Percentiles rank a stretch among this genome's conserved stretches.
Evolutionary conservation across 352 stramenopile species (phyloP).

Genomic region (Phytophthora colocasiae): DNA sequence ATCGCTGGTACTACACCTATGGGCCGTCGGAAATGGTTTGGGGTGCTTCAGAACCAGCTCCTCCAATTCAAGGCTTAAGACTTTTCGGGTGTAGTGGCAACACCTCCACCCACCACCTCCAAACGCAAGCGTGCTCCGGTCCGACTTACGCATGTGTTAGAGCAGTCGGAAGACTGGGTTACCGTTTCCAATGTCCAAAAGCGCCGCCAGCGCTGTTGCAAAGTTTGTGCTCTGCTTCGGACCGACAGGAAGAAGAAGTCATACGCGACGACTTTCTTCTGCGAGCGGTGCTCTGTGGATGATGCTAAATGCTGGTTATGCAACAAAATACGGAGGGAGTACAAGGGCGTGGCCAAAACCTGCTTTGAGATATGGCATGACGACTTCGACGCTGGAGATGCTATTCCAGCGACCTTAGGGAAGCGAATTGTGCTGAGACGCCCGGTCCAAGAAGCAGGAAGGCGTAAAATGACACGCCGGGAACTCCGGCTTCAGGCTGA

Average conservation of each 20-base stretch:
- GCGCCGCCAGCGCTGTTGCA: background rate
- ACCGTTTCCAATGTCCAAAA: background rate
- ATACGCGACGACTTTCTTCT: too few relatives aligned
- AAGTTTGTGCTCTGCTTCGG: background rate
- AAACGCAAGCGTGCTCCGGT: background rate
- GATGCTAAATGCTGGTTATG: too few relatives aligned
- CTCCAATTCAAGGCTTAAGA: too few relatives aligned
- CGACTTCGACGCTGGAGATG: background rate
- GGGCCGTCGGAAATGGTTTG: too few relatives aligned
- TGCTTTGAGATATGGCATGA: too few relatives aligned
- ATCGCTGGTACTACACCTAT: too few relatives aligned
- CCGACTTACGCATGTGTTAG: background rate
- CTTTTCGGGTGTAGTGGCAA: too few relatives aligned
- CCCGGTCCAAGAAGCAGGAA: background rate
- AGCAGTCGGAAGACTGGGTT: conserved; percentile 1
- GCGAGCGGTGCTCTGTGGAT: too few relatives aligned
- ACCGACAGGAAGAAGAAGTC: background rate
- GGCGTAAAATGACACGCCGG: background rate
- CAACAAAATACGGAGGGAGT: too few relatives aligned
- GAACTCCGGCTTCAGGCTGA: conserved; percentile 1
- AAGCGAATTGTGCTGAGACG: background rate
- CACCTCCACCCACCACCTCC: background rate
- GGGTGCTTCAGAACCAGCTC: too few relatives aligned
- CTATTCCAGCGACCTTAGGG: background rate
- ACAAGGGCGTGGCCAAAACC: too few relatives aligned